Base-by-base conservation (phyloP, 129 eudicot species). In the Pulicaria dysenterica region DNA sequence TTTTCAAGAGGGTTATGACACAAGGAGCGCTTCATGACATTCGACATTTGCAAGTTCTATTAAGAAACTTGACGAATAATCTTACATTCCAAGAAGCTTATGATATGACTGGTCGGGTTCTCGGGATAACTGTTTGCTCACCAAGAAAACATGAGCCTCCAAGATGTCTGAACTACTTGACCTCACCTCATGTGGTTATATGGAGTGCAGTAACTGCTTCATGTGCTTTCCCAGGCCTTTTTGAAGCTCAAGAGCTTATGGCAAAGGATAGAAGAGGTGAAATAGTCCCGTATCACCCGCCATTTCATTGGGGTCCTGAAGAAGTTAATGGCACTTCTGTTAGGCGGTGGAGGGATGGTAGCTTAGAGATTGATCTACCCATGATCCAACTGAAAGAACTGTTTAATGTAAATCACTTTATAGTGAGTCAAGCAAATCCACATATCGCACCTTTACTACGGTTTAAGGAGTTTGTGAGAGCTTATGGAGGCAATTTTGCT, bases 191-290 rank as follows among this genome's bases (percentile, higher is more conserved):
- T 44, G 96, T 94, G 24, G 97, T 94, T 13, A 94, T 94, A 59
- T 94, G 97, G 99, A 94, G 99, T 8, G 97, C 99, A 2, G 99
- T 94, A 60, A 90, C 99, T 2, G 97, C 99, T 68, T 94, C 99
- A 37, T 94, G 99, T 83, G 99, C 99, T 6, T 94, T 94, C 81
- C 97, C 99, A 0, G 99, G 99, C 7, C 99, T 94, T 66, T 94
- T 84, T 69, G 99, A 94, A 77, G 99, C 99, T 55, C 96, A 94
- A 53, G 99, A 94, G 55, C 85, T 94, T 13, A 94, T 94, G 99
- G 97, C 96, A 3, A 94, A 94, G 60, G 84, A 94, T 73, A 86
- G 99, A 77, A 80, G 82, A 55, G 97, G 97, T 7, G 94, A 90
- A 14, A 78, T 94, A 75, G 99, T 94, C 50, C 99, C 99, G 12